phyloP scores from a whole-genome alignment of 805 yeast genomes.

The Scheffersomyces amazonensis region DNA sequence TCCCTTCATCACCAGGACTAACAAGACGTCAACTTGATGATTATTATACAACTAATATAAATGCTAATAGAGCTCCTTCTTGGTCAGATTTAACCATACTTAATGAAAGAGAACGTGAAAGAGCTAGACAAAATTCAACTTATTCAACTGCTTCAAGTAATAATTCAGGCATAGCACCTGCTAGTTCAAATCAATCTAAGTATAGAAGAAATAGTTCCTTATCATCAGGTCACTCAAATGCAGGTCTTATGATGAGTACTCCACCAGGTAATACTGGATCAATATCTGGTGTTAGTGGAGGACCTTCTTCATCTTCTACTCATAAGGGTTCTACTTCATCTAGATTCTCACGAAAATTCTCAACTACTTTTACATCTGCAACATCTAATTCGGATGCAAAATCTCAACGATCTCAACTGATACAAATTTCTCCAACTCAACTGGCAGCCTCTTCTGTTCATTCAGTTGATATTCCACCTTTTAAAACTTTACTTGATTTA shows the following conservation, averaged over 20 bases:
- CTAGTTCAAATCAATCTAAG: background rate
- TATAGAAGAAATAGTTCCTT: slow-evolving; percentile 17
- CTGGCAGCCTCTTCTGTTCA: background rate
- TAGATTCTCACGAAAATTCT: slow-evolving; percentile 4
- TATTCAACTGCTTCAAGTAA: background rate
- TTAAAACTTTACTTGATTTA: slow-evolving; percentile 19
- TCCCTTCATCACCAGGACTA: background rate
- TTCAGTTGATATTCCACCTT: slow-evolving; percentile 11
- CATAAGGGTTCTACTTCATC: background rate
- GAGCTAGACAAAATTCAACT: background rate
- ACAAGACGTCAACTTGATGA: background rate
- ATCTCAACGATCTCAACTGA: background rate
- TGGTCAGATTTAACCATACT: background rate
- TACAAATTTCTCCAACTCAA: slow-evolving; percentile 1
- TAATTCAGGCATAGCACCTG: background rate
- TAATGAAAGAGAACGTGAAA: background rate
- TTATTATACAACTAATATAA: no score
- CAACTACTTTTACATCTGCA: slow-evolving; percentile 9
- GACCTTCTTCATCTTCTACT: slow-evolving; percentile 3
- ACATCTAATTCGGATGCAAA: slow-evolving; percentile 2
- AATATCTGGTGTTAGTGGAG: background rate
- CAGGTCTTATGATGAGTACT: background rate
- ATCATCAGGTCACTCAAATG: slow-evolving; percentile 13
- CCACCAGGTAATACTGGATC: background rate
- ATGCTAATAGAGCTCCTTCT: background rate